Conservation (phyloP, 805 yeast genomes). For the Cyberlindnera xylosilytica region DNA sequence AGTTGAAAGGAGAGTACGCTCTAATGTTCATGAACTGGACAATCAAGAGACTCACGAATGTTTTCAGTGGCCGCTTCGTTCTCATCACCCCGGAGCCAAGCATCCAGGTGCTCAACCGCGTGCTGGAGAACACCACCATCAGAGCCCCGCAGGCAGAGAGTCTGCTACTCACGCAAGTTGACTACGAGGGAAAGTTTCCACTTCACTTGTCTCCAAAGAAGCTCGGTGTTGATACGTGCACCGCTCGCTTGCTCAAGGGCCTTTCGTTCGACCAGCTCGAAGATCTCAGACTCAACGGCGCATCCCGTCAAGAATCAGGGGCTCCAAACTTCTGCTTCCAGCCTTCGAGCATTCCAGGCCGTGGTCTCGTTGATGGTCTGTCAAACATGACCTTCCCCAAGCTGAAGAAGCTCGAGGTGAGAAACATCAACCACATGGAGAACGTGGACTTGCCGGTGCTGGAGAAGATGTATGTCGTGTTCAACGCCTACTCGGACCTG, state of each 20-base stretch:
- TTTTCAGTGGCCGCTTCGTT: constrained; percentile 5
- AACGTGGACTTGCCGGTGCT: constrained; percentile 5
- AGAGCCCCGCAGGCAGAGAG: constrained; percentile 4
- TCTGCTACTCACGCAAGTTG: constrained; percentile 2
- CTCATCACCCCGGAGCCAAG: constrained; percentile 8
- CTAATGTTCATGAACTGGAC: constrained; percentile 5
- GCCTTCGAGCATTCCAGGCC: neutral
- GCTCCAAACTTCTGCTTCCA: constrained; percentile 2
- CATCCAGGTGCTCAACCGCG: constrained; percentile 4
- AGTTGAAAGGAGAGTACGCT: constrained; percentile 1
- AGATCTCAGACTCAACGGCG: constrained; percentile 4
- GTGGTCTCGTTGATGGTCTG: constrained; percentile 3
- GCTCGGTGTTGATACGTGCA: constrained; percentile 1
- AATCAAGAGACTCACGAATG: constrained; percentile 2
- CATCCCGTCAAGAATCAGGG: constrained; percentile 1
- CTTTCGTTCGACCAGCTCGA: constrained; percentile 3
- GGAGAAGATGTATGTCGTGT: constrained; percentile 3
- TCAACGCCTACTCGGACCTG: constrained; percentile 1
- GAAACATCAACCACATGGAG: constrained; percentile 2
- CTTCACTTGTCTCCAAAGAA: constrained; percentile 1
- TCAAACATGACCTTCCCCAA: constrained; percentile 1
- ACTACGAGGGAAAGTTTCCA: constrained; percentile 1
- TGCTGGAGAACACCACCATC: constrained; percentile 6
- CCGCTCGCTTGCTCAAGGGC: constrained; percentile 1
- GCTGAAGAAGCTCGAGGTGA: constrained; percentile 3